Evolutionary conservation across 2,329 filamentous ascomycete species (phyloP).

Genomic region (Ploettnerulaceae sp.): DNA sequence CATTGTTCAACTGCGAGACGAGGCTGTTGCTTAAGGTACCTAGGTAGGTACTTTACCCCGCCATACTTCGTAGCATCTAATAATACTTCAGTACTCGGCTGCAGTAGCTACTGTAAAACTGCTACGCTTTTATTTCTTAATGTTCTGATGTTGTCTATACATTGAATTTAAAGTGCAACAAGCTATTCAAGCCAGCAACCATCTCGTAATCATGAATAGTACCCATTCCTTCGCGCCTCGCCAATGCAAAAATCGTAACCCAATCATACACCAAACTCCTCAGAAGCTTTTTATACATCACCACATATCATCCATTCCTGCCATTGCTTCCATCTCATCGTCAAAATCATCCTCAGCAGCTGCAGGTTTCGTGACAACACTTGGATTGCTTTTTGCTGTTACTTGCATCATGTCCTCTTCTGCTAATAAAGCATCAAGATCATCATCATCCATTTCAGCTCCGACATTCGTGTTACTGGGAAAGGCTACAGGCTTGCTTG

Average conservation of each 20-base stretch:
- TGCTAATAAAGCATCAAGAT: constrained; percentile 30
- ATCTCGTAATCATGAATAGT: too few relatives aligned
- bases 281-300: neutral
- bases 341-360: constrained; percentile 40
- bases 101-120: too few relatives aligned
- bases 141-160: neutral
- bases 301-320: constrained; percentile 40
- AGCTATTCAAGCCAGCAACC: neutral
- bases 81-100: neutral
- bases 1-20: too few relatives aligned
- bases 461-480: constrained; percentile 17
- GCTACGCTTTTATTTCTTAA: too few relatives aligned
- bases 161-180: neutral
- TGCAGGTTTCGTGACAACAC: constrained; percentile 14
- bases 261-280: constrained; percentile 8
- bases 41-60: constrained; percentile 14
- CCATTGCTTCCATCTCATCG: constrained; percentile 53
- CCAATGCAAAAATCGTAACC: neutral
- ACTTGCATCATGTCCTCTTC: constrained; percentile 26
- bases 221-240: too few relatives aligned
- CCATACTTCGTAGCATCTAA: constrained; percentile 7
- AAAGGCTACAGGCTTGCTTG: neutral
- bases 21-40: too few relatives aligned
- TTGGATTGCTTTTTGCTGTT: constrained; percentile 20
- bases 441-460: constrained; percentile 27